Evolutionary conservation across 768 basidiomycete genomes (phyloP).

Genomic region (Amanita subjunquillea): DNA sequence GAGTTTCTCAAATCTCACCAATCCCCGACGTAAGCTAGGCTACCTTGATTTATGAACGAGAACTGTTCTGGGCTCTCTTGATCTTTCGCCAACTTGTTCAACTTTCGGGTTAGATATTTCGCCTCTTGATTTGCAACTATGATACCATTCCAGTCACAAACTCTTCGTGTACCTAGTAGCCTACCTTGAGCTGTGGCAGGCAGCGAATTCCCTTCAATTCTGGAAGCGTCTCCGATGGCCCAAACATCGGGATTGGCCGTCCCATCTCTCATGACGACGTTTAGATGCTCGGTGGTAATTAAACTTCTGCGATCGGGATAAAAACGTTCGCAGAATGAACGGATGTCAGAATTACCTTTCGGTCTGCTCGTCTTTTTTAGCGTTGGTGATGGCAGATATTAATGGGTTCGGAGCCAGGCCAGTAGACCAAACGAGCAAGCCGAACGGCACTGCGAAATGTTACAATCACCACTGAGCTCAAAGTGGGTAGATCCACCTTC

Average conservation of each 20-base stretch:
- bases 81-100: constrained; percentile 55
- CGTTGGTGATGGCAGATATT: constrained; percentile 45
- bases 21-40: constrained; percentile 71
- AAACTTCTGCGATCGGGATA: constrained; percentile 15
- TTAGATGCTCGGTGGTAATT: constrained; percentile 47
- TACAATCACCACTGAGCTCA: constrained; percentile 3
- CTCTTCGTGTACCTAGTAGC: not conserved
- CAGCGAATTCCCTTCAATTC: constrained; percentile 42
- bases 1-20: constrained; percentile 32
- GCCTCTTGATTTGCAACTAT: constrained; percentile 73
- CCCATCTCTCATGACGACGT: constrained; percentile 45
- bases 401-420: constrained; percentile 79
- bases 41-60: constrained; percentile 63
- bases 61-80: constrained; percentile 41
- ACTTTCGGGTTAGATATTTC: constrained; percentile 50
- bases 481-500: constrained; percentile 1
- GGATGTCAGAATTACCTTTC: constrained; percentile 27
- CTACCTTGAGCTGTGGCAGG: constrained; percentile 82
- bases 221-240: constrained; percentile 74
- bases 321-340: not conserved
- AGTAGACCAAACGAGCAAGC: constrained; percentile 82
- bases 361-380: constrained; percentile 53
- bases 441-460: constrained; percentile 51
- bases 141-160: not conserved
- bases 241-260: constrained; percentile 58